phyloP scores from a whole-genome alignment of 2,329 filamentous ascomycete genomes.

The Apiospora sp. region DNA sequence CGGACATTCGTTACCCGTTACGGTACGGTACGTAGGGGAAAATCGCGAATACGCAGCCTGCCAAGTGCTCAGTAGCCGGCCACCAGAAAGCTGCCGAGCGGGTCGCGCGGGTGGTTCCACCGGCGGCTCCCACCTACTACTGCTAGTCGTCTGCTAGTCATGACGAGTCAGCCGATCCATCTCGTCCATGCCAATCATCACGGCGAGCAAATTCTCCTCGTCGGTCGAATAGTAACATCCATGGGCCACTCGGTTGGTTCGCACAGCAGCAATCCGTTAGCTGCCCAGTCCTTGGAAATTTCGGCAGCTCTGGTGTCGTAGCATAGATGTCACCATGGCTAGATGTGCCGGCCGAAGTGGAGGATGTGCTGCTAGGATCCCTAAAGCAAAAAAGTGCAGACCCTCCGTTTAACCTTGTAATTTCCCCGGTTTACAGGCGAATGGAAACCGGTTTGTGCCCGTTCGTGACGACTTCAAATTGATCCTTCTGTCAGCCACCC shows the following conservation, averaged over 20 bases:
- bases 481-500: not conserved
- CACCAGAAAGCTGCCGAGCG: constrained; percentile 8
- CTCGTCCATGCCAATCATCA: no score
- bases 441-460: constrained; percentile 1
- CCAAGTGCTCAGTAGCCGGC: not conserved
- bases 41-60: not conserved
- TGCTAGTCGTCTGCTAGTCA: not conserved
- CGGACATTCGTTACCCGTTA: constrained; percentile 18
- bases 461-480: not conserved
- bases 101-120: not conserved
- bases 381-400: not conserved
- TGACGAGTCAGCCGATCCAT: not conserved
- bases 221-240: not conserved
- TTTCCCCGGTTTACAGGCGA: constrained; percentile 16
- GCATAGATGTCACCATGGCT: constrained; percentile 17
- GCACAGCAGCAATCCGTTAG: not conserved
- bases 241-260: not conserved
- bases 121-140: not conserved
- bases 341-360: constrained; percentile 11
- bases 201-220: not conserved
- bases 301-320: not conserved
- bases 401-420: constrained; percentile 13
- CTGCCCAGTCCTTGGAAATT: constrained; percentile 1
- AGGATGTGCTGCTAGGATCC: constrained; percentile 11
- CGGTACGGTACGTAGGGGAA: not conserved